Percentiles rank a stretch among this genome's conserved stretches.
Conservation (phyloP, 441 rosid genomes). For the Macaranga tanarius region DNA sequence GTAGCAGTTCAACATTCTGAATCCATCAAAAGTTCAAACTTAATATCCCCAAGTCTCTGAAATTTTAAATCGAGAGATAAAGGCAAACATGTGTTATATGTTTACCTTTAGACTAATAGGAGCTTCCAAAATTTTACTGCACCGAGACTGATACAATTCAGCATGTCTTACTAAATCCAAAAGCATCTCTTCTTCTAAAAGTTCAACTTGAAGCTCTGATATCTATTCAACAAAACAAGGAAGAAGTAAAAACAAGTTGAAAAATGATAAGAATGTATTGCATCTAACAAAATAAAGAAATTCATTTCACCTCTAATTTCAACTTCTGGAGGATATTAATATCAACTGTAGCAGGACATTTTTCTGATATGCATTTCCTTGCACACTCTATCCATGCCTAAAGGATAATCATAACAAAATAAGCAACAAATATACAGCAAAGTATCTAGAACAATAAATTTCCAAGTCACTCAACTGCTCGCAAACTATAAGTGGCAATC, state of each 20-base stretch:
- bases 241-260: constrained; percentile 22
- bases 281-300: constrained; percentile 20
- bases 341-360: constrained; percentile 44
- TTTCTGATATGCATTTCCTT: constrained; percentile 44
- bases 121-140: constrained; percentile 52
- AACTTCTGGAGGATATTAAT: constrained; percentile 67
- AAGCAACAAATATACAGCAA: constrained; percentile 19
- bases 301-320: constrained; percentile 63
- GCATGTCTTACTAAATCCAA: constrained; percentile 53
- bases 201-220: constrained; percentile 65
- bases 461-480: not conserved
- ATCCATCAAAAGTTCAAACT: constrained; percentile 19
- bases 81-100: constrained; percentile 5
- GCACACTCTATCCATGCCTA: constrained; percentile 66
- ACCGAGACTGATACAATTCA: constrained; percentile 57
- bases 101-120: constrained; percentile 58
- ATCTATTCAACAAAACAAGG: constrained; percentile 42
- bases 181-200: constrained; percentile 60
- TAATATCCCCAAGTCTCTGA: not conserved
- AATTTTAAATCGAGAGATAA: constrained; percentile 18
- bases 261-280: constrained; percentile 18
- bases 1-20: constrained; percentile 66
- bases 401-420: constrained; percentile 25
- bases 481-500: not conserved
- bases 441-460: constrained; percentile 6